Evolutionary conservation across 75 land plant species (phyloP), one percentile per base, ranked within the genome.

Genomic region (Pseudotsuga menziesii): DNA sequence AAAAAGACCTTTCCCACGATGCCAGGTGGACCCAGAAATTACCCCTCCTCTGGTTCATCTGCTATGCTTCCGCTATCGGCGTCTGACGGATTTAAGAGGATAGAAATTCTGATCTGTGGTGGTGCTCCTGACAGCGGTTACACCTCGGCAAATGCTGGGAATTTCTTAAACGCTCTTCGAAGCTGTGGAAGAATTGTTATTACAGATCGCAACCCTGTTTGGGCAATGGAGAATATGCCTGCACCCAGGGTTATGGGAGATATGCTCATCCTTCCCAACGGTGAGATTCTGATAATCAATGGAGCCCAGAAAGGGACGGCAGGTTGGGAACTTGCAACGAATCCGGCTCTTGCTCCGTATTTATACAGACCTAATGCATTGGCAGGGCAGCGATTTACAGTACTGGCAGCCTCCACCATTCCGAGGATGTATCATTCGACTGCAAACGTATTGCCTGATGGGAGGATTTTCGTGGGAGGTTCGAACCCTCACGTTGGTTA

Each of bases 201-300:
- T 12, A 74, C 76, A 23, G 66, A 62, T 2, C 54, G 76, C 2
- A 22, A 61, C 5, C 76, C 84, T 35, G 25, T 32, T 26, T 82
- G 84, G 84, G 32, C n/a, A 26, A 74, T 82, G 23, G 81, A 82
- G 54, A 55, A n/a, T 25, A 82, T 82, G 84, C 84, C 84, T 17
- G 17, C 58, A 52, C 60, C 82, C 56, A 67, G 84, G 3, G 81
- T 82, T 7, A 62, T 82, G 80, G 76, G 84, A 8, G 84, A 82
- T 20, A 79, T 79, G 84, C 20, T 82, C n/a, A 4, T 82, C 13
- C 54, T 82, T 4, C 84, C 84, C 0, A 82, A 80, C 1, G 81
- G 76, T 29, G 84, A 82, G 57, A 60, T 82, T 2, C 76, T 82
- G 2, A 82, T 82, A 44, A 78, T 82, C 61, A 82, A 82, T 55